These are phyloP conservation scores for Globisporangium paddicum DNA, from an alignment of 352 stramenopile species.

Conservation along the genomic window DNA sequence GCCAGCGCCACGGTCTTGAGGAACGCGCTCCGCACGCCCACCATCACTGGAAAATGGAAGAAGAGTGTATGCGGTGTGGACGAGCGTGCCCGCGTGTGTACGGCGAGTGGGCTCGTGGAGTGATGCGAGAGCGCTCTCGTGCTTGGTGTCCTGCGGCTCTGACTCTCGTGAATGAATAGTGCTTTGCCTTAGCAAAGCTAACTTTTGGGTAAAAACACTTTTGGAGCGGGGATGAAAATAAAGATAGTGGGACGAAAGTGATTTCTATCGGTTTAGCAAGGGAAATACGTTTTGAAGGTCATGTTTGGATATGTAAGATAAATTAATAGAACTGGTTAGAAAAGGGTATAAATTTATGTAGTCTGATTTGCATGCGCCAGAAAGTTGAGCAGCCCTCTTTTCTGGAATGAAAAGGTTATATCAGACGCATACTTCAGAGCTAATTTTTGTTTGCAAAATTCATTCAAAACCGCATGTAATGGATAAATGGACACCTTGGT, in stretches of 20 bases:
- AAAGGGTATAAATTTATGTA: not conserved
- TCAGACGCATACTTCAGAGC: not conserved
- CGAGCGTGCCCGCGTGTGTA: not conserved
- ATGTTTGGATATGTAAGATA: too few relatives aligned
- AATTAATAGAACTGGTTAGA: not conserved
- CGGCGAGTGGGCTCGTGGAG: not conserved
- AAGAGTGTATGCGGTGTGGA: not conserved
- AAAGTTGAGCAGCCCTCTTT: not conserved
- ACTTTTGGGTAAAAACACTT: not conserved
- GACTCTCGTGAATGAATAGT: not conserved
- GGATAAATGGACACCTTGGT: too few relatives aligned
- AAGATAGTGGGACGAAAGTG: not conserved
- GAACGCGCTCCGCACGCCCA: not conserved
- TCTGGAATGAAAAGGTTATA: not conserved
- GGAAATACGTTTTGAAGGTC: not conserved
- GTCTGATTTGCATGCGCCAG: constrained; percentile 1
- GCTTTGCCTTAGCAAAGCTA: not conserved
- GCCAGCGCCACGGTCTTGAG: not conserved
- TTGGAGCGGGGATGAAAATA: not conserved
- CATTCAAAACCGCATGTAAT: not conserved
- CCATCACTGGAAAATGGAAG: not conserved
- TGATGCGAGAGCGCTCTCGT: not conserved
- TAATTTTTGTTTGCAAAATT: not conserved
- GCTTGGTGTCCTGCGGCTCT: not conserved
- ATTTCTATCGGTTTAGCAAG: not conserved